These are phyloP conservation scores for Solanum appendiculatum DNA, from an alignment of 257 asterid species.

Conservation along the genomic window DNA sequence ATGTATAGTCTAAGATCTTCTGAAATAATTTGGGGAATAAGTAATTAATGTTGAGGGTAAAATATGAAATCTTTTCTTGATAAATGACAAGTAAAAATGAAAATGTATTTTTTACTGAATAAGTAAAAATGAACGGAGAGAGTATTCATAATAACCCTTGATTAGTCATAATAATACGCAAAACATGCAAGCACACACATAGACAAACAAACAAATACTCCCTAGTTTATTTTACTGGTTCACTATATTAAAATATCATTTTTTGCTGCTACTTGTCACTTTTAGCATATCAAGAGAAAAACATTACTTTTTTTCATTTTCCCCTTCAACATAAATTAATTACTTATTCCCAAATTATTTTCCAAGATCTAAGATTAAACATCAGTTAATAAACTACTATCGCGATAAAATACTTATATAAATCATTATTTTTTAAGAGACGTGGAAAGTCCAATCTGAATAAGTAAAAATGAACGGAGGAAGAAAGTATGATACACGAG, in stretches of 20 bases:
- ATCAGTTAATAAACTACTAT: too few species aligned
- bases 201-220: neutral
- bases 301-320: too few species aligned
- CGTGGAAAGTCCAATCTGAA: accelerated
- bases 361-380: too few species aligned
- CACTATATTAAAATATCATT: too few species aligned
- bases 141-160: neutral
- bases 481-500: neutral
- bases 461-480: neutral
- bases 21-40: neutral
- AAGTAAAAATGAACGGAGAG: neutral
- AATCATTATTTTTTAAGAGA: neutral
- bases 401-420: too few species aligned
- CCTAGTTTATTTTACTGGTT: too few species aligned
- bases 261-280: too few species aligned
- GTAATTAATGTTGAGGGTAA: neutral
- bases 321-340: neutral
- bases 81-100: neutral
- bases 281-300: neutral
- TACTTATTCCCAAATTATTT: too few species aligned
- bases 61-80: neutral
- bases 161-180: neutral
- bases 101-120: neutral
- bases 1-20: neutral
- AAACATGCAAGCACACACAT: neutral